Percentiles rank a stretch among this genome's conserved stretches.
These are phyloP conservation scores for Salix koriyanagi DNA, from an alignment of 345 rosid species.

Conservation along the genomic window DNA sequence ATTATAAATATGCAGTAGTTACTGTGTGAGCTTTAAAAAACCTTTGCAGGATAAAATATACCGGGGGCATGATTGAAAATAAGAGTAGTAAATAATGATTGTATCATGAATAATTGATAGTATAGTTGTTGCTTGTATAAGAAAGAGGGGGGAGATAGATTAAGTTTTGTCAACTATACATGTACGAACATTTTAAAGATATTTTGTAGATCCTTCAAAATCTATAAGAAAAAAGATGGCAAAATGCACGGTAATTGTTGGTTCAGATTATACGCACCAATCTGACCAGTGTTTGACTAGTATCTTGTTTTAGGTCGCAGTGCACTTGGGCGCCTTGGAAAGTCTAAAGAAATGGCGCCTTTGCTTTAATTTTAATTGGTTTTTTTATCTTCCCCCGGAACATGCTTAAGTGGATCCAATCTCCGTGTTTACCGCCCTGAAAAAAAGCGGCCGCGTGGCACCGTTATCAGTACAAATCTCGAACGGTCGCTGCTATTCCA, in stretches of 20 bases:
- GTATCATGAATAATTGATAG: no score
- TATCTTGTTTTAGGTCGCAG: not conserved
- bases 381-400: not conserved
- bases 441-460: not conserved
- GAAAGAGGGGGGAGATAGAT: no score
- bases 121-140: no score
- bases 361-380: not conserved
- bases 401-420: not conserved
- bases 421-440: slow-evolving; percentile 28
- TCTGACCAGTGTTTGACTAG: not conserved
- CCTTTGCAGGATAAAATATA: no score
- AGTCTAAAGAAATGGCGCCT: not conserved
- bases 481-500: not conserved
- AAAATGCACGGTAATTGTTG: not conserved
- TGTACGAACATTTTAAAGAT: not conserved
- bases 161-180: not conserved
- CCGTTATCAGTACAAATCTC: slow-evolving; percentile 12
- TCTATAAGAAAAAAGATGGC: not conserved
- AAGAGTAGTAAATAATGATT: no score
- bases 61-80: no score
- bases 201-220: not conserved
- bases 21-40: no score
- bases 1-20: no score
- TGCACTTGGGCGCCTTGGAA: not conserved
- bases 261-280: not conserved